phyloP scores from a whole-genome alignment of 2,329 filamentous ascomycete species.

The Fusarium nematophilum region DNA sequence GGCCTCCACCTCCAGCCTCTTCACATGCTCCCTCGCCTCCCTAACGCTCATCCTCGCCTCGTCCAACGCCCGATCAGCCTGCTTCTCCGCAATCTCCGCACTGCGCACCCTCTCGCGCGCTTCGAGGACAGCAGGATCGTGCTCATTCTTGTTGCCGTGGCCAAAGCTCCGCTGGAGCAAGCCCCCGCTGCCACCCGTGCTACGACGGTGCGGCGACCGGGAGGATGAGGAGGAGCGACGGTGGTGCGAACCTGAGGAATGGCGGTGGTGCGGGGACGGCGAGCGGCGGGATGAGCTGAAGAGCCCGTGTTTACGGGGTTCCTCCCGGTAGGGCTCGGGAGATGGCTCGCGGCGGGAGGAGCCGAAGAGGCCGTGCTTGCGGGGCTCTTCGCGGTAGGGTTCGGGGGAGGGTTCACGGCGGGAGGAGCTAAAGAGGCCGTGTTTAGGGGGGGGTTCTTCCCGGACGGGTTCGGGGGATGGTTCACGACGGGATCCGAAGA shows the following conservation, averaged over 20 bases:
- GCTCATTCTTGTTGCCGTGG: slow-evolving; percentile 54
- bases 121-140: slow-evolving; percentile 71
- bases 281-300: slow-evolving; percentile 48
- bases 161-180: slow-evolving; percentile 59
- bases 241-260: slow-evolving; percentile 23
- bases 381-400: not conserved
- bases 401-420: slow-evolving; percentile 45
- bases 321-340: slow-evolving; percentile 46
- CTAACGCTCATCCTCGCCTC: slow-evolving; percentile 68
- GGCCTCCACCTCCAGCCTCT: slow-evolving; percentile 72
- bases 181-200: slow-evolving; percentile 41
- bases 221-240: slow-evolving; percentile 21
- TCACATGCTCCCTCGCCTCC: slow-evolving; percentile 73
- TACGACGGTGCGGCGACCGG: slow-evolving; percentile 27
- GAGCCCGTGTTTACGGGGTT: slow-evolving; percentile 50
- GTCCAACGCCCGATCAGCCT: slow-evolving; percentile 72
- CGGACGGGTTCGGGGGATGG: slow-evolving; percentile 48
- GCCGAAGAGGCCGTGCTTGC: slow-evolving; percentile 10
- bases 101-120: slow-evolving; percentile 71
- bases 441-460: slow-evolving; percentile 43
- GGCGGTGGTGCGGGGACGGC: slow-evolving; percentile 40
- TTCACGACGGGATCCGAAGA: slow-evolving; percentile 47
- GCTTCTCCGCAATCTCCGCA: slow-evolving; percentile 72
- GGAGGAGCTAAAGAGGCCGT: slow-evolving; percentile 50
- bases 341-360: slow-evolving; percentile 43